Evolutionary conservation across 495 filamentous ascomycete species (phyloP), one percentile per base, ranked within the genome.

Genomic region (Trichoderma erinaceum): DNA sequence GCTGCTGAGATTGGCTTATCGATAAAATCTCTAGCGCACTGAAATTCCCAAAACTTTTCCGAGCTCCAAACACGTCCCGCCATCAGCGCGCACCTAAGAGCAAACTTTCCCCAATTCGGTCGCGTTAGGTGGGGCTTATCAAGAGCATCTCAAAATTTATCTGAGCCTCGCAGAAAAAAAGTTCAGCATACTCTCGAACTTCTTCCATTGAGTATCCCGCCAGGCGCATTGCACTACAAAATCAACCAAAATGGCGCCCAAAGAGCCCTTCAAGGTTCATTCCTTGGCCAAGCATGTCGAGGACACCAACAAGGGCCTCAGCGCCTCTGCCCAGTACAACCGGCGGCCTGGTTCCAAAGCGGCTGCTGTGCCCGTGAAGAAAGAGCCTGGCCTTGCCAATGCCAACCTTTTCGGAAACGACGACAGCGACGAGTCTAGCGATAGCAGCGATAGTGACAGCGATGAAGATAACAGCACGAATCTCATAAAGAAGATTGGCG

Each of bases 371-470:
- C 32, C 35, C 4, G 41, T 44, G 32, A 73, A 73, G 50, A 68
- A 73, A 38, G 6, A 66, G 63, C 70, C 67, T 56, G 73, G 69
- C 16, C 35, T 64, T 13, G 46, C 66, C 65, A 75, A 79, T 25
- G 69, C 63, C 43, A 63, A 66, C 64, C 69, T 75, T 38, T 67
- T 73, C 27, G 65, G 65, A 11, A 46, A 41, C 65, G 32, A 66
- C 6, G 68, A 73, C 15, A 68, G 67, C 44, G 70, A 70, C 32
- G 69, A 69, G 41, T 63, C 66, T 5, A 70, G 69, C 65, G 68
- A 73, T 23, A 58, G 50, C 35, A 73, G 61, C 52, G 72, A 67
- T 15, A 72, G 68, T 44, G 69, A 52, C 27, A 10, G 67, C 15
- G 64, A 66, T 63, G 68, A 48, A 11, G 41, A 66, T 5, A 38